These are phyloP conservation scores for Beta corolliflora DNA, from an alignment of 179 eudicot genomes.

Conservation along the genomic window DNA sequence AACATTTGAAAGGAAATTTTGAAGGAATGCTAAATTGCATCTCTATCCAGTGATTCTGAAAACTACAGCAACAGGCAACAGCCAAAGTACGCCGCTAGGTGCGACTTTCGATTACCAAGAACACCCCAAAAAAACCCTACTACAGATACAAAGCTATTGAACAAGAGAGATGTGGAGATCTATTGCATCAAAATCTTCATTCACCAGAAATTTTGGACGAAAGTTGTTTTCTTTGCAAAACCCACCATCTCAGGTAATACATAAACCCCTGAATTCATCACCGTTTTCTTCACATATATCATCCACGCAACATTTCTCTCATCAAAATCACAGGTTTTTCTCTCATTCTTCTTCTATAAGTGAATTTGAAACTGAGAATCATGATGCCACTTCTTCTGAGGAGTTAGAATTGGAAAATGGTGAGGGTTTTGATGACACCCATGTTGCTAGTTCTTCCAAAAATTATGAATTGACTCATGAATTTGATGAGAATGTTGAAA, in stretches of 20 bases:
- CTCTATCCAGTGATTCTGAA: too few species aligned
- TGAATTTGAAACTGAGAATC: slow-evolving; percentile 35
- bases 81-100: too few species aligned
- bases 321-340: slow-evolving; percentile 31
- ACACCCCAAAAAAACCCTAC: too few species aligned
- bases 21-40: too few species aligned
- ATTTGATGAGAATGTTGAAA: slow-evolving; percentile 22
- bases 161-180: too few species aligned
- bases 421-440: slow-evolving; percentile 11
- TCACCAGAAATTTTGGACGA: slow-evolving; percentile 24
- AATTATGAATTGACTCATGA: not conserved
- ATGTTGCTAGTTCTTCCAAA: slow-evolving; percentile 20
- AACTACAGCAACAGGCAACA: too few species aligned
- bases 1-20: too few species aligned
- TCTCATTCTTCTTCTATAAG: slow-evolving; percentile 36
- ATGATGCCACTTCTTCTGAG: slow-evolving; percentile 31
- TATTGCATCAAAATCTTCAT: too few species aligned
- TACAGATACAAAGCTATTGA: too few species aligned
- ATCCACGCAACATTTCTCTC: not conserved
- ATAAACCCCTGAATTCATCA: slow-evolving; percentile 15
- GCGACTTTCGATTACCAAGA: too few species aligned
- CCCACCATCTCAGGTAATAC: slow-evolving; percentile 31
- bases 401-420: slow-evolving; percentile 25
- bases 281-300: slow-evolving; percentile 9
- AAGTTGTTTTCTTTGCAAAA: slow-evolving; percentile 18